Evolutionary conservation across 805 yeast species (phyloP).

Genomic region (Myxozyma kluyveri): DNA sequence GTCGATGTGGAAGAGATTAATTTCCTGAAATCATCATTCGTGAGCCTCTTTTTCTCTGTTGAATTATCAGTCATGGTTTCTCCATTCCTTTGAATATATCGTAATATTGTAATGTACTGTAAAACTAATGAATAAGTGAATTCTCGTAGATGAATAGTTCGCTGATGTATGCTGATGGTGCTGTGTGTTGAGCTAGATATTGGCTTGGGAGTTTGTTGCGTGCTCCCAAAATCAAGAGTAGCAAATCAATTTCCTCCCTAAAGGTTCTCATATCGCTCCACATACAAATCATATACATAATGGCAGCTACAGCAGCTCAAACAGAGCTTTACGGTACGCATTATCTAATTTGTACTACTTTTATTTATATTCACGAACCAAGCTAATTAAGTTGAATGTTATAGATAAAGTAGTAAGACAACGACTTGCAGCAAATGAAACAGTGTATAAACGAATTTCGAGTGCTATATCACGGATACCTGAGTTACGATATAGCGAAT

Average conservation of each 20-base stretch:
- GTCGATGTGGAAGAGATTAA: conserved; percentile 1
- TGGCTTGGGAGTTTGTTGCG: too few relatives aligned
- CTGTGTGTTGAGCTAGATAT: too few relatives aligned
- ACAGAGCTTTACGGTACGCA: not conserved
- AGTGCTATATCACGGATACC: not conserved
- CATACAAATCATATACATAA: conserved; percentile 3
- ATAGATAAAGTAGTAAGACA: not conserved
- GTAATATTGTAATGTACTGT: conserved; percentile 5
- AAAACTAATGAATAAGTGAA: conserved; percentile 10
- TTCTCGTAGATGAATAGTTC: too few relatives aligned
- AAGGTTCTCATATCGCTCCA: conserved; percentile 1
- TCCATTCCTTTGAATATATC: too few relatives aligned
- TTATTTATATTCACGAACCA: too few relatives aligned
- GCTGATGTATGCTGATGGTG: too few relatives aligned
- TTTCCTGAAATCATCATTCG: not conserved
- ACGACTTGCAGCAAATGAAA: not conserved
- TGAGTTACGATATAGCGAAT: not conserved
- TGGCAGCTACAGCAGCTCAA: not conserved
- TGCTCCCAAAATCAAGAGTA: too few relatives aligned
- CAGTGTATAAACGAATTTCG: not conserved
- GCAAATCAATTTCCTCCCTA: conserved; percentile 12
- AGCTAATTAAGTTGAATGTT: too few relatives aligned
- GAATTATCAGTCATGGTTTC: too few relatives aligned
- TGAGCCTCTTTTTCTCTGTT: too few relatives aligned
- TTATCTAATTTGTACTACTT: not conserved